Evolutionary conservation across 495 filamentous ascomycete genomes (phyloP), one percentile per base, ranked within the genome.

Genomic region (Amphirosellinia nigrospora): DNA sequence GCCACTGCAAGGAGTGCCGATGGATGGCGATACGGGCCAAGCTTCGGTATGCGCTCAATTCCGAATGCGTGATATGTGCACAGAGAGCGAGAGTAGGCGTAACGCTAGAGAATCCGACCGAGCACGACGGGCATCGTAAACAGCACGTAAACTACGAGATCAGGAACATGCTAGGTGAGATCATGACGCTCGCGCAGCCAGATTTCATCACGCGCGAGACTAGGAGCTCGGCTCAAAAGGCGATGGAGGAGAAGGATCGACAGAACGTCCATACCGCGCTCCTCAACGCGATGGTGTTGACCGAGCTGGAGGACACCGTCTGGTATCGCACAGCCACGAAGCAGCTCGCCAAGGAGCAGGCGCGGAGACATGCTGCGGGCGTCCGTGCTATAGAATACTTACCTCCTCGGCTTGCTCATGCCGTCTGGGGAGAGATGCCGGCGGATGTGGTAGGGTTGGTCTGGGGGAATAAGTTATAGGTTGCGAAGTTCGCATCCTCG

Each of bases 191-290:
- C 15, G 41, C 73, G 2, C 73, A 71, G 45, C 72, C 75, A 7
- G 75, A 77, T 32, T 75, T 75, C 63, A 45, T 70, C 19, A 77
- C 75, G 63, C 73, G 75, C 62, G 68, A 70, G 41, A 75, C 73
- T 2, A 56, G 65, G 6, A 5, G 23, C 23, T 72, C 75, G 45
- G 67, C 50, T 23, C 61, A 65, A 11, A 73, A 70, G 30, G 66
- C 71, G 9, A 41, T 39, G 1, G 66, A 56, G 8, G 75, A 78
- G 30, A 50, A 19, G 23, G 75, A 78, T 23, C 68, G 55, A 19
- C 74, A 69, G 1, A 63, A 76, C 19, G 43, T 70, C 53, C 68
- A 76, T 23, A 64, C 64, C 2, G 73, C 74, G 55, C 69, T 78
- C 8, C 72, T 78, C 46, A 66, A 75, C 66, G 69, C 72, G 36